Percentiles rank a stretch among this genome's conserved stretches.
Conservation (phyloP, 495 filamentous ascomycete genomes). For the Aspergillus conjunctus region DNA sequence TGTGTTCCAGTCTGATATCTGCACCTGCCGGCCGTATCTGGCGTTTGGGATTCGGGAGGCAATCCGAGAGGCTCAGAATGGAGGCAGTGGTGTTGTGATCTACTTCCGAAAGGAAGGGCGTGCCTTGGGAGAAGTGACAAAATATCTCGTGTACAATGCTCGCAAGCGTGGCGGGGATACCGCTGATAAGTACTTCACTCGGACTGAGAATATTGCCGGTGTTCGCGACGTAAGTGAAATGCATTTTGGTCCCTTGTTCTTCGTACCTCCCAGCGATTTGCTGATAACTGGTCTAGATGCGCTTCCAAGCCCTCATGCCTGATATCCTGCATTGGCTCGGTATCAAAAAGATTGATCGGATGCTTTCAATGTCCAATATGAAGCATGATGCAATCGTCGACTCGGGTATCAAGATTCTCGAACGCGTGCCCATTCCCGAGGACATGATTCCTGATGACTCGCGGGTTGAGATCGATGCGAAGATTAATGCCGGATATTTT, state of each 20-base stretch:
- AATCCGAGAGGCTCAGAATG: constrained; percentile 92
- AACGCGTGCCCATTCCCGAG: constrained; percentile 92
- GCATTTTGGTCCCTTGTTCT: not conserved
- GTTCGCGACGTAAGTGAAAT: constrained; percentile 64
- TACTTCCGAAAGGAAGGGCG: constrained; percentile 99
- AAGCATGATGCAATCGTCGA: constrained; percentile 98
- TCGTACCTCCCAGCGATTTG: not conserved
- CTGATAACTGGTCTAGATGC: constrained; percentile 59
- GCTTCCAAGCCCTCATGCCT: constrained; percentile 99
- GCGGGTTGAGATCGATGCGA: constrained; percentile 96
- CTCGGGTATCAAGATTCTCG: constrained; percentile 91
- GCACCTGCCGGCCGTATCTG: constrained; percentile 94
- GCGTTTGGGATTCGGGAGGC: constrained; percentile 97
- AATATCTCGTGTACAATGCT: constrained; percentile 97
- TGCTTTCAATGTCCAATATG: constrained; percentile 99
- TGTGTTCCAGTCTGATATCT: constrained; percentile 98
- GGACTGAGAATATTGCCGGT: constrained; percentile 95
- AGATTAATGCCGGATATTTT: constrained; percentile 94
- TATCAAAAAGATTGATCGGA: constrained; percentile 97
- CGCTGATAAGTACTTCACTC: constrained; percentile 95
- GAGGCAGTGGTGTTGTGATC: constrained; percentile 94
- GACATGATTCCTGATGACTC: constrained; percentile 94
- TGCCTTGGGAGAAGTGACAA: constrained; percentile 95
- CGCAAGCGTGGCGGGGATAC: constrained; percentile 78
- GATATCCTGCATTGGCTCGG: constrained; percentile 98